phyloP scores from a whole-genome alignment of 2,329 filamentous ascomycete species.

The Domatiomyces globalis region DNA sequence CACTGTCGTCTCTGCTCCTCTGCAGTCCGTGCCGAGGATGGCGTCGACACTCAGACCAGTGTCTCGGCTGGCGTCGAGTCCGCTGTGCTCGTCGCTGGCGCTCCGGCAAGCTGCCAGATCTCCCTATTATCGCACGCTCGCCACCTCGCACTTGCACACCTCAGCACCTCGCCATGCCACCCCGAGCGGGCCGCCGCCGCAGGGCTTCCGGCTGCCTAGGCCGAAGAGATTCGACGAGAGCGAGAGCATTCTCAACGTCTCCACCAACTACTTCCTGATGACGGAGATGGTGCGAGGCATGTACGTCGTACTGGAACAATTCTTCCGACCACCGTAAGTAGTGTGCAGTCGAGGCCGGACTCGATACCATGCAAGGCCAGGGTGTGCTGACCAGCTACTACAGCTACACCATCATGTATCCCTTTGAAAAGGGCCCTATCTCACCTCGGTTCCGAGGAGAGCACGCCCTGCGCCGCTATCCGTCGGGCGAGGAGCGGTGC shows the following conservation, averaged over 20 bases:
- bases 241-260: slow-evolving; percentile 65
- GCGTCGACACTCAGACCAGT: slow-evolving; percentile 30
- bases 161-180: slow-evolving; percentile 48
- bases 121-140: slow-evolving; percentile 26
- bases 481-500: slow-evolving; percentile 94
- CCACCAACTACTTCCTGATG: slow-evolving; percentile 89
- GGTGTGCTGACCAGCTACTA: background rate
- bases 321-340: slow-evolving; percentile 91
- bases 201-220: slow-evolving; percentile 63
- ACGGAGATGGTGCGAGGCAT: slow-evolving; percentile 94
- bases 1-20: slow-evolving; percentile 3
- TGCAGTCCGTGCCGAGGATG: slow-evolving; percentile 23
- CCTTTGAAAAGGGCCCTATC: slow-evolving; percentile 97
- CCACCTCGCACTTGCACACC: slow-evolving; percentile 44
- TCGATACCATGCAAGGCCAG: background rate
- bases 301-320: slow-evolving; percentile 96
- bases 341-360: slow-evolving; percentile 3
- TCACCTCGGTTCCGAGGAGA: slow-evolving; percentile 96
- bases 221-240: slow-evolving; percentile 68
- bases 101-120: slow-evolving; percentile 20
- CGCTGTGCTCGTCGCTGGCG: slow-evolving; percentile 22
- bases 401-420: slow-evolving; percentile 97
- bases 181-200: slow-evolving; percentile 62
- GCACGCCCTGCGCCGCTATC: slow-evolving; percentile 90
- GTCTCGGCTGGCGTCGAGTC: slow-evolving; percentile 31